Evolutionary conservation across 2,329 filamentous ascomycete species (phyloP).

Genomic region (Bipolaris zeicola): DNA sequence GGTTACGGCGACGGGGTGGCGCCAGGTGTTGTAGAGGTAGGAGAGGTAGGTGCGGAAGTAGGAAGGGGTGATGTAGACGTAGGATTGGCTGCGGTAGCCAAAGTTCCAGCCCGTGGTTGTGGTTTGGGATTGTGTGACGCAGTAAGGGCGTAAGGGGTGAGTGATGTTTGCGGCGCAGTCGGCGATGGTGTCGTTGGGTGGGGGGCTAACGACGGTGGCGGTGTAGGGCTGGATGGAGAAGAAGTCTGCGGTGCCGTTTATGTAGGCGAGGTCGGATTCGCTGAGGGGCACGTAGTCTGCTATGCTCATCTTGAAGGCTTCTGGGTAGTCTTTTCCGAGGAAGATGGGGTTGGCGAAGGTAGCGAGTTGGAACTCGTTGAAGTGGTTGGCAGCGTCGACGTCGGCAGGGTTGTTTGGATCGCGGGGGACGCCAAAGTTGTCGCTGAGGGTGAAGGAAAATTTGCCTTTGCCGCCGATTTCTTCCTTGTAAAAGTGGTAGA

Average conservation of each 20-base stretch:
- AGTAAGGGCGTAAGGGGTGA: constrained; percentile 58
- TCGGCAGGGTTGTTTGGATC: constrained; percentile 49
- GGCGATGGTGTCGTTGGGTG: constrained; percentile 51
- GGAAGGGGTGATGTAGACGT: constrained; percentile 64
- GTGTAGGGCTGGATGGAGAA: constrained; percentile 65
- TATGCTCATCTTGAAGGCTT: constrained; percentile 49
- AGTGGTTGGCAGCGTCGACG: constrained; percentile 54
- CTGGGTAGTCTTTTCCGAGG: constrained; percentile 58
- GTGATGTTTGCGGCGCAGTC: constrained; percentile 56
- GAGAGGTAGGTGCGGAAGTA: constrained; percentile 63
- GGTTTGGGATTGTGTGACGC: constrained; percentile 55
- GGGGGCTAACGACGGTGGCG: constrained; percentile 59
- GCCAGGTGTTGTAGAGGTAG: constrained; percentile 66
- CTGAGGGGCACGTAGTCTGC: constrained; percentile 54
- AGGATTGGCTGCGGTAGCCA: constrained; percentile 61
- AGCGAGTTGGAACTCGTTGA: constrained; percentile 50
- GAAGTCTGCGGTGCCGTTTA: constrained; percentile 58
- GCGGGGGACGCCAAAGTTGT: constrained; percentile 47
- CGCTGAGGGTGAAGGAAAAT: constrained; percentile 58
- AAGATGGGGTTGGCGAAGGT: constrained; percentile 61
- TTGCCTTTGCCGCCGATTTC: constrained; percentile 58
- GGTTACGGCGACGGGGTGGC: constrained; percentile 54
- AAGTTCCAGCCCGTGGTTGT: constrained; percentile 63
- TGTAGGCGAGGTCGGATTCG: constrained; percentile 51
- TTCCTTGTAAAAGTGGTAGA: constrained; percentile 61